Evolutionary conservation across 306 rosid genomes (phyloP), one percentile per base, ranked within the genome.

Genomic region (Vigna reflexopilosa): DNA sequence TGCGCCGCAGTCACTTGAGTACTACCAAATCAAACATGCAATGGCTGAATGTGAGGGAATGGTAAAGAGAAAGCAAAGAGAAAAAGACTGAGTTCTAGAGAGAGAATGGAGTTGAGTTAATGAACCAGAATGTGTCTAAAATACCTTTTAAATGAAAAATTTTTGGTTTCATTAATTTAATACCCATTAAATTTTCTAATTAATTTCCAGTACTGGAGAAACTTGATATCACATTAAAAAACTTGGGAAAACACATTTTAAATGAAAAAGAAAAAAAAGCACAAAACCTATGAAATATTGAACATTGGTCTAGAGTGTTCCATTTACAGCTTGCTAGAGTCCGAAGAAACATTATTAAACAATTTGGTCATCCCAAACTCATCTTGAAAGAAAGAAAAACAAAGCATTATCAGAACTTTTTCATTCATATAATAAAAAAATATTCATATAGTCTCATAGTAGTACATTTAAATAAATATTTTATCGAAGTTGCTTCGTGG

Each of bases 221-320:
- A 70, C 57, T 61, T 59, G 14, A 48, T 49, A 16, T 61, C 62
- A 10, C 38, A 32, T 48, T 16, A 50, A 26, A 16, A 28, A 62
- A 20, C 55, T 20, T 58, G 13, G 34, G 7, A 10, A 42, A 34
- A 15, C 61, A 36, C 3, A 22, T 44, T 32, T 20, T 1, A 40
- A 51, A 51, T 11, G 28, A 55, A 55, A 73, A 73, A 77, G 20
- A 70, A 16, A 42, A 77, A 16, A 57, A 77, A 64, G 51, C 78
- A 51, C 19, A 52, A 56, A 76, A 30, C 79, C 76, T 67, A 80
- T 48, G 59, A 50, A 47, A 61, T 16, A 64, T 73, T 73, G 28
- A 80, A 80, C 48, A 83, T 83, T 76, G 80, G 62, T 68, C 79
- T 77, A 77, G 83, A 83, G 85, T 40, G 30, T 82, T 80, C 81